Conservation (phyloP, 2,329 filamentous ascomycete species). For the Alternaria longipes region DNA sequence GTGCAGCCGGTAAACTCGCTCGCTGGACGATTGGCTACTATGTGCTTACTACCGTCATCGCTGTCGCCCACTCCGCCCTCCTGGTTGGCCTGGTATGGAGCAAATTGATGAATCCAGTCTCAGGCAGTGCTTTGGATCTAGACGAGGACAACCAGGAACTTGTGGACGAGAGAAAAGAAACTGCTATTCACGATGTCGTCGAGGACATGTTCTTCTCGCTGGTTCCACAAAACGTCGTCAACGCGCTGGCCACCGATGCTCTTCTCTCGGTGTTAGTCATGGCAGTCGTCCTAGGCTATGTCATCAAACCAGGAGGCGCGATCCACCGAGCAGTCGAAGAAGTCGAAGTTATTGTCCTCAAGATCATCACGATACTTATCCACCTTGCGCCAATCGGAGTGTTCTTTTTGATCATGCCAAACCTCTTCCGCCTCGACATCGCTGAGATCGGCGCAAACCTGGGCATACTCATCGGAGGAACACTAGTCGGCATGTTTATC, state of each 20-base stretch:
- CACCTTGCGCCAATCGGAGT: slow-evolving; percentile 62
- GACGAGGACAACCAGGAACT: slow-evolving; percentile 45
- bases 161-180: slow-evolving; percentile 47
- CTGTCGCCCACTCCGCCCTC: slow-evolving; percentile 59
- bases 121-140: slow-evolving; percentile 44
- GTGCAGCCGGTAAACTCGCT: slow-evolving; percentile 53
- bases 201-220: slow-evolving; percentile 61
- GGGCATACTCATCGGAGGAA: slow-evolving; percentile 60
- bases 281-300: slow-evolving; percentile 58
- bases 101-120: slow-evolving; percentile 55
- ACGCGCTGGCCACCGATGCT: slow-evolving; percentile 58
- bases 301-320: slow-evolving; percentile 54
- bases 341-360: slow-evolving; percentile 59
- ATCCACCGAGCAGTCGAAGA: slow-evolving; percentile 58
- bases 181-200: slow-evolving; percentile 56
- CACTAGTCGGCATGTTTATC: slow-evolving; percentile 58
- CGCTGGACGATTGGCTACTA: slow-evolving; percentile 62
- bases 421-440: slow-evolving; percentile 61
- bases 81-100: slow-evolving; percentile 60
- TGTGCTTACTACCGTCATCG: slow-evolving; percentile 60
- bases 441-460: slow-evolving; percentile 60
- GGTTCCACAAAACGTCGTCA: slow-evolving; percentile 60
- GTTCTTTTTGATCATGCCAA: slow-evolving; percentile 64
- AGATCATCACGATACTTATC: slow-evolving; percentile 60
- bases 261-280: slow-evolving; percentile 60